Percentiles rank a stretch among this genome's conserved stretches.
Conservation (phyloP, 305 asterid species). For the Solanum hybrid region DNA sequence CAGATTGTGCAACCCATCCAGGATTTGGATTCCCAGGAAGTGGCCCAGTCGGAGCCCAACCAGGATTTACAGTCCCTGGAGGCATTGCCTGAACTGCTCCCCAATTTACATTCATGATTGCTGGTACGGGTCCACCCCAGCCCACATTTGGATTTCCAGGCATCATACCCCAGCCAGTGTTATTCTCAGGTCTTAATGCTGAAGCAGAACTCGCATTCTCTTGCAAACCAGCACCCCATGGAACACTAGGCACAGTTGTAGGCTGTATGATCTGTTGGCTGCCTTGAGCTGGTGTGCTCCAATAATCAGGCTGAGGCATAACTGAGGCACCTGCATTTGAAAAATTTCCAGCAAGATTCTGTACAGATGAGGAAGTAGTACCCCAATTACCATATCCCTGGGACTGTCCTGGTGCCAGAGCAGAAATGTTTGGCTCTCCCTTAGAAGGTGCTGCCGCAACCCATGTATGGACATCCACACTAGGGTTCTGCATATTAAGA, state of each 20-base stretch:
- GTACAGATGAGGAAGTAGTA: conserved; percentile 29
- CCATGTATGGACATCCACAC: conserved; percentile 33
- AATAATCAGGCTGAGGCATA: conserved; percentile 51
- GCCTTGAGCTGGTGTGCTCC: conserved; percentile 47
- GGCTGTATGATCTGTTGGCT: conserved; percentile 52
- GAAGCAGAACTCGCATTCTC: conserved; percentile 28
- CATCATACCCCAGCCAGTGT: conserved; percentile 50
- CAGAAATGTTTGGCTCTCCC: conserved; percentile 18
- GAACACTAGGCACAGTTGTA: conserved; percentile 33
- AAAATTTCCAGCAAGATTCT: conserved; percentile 44
- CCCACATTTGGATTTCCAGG: conserved; percentile 33
- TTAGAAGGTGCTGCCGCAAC: conserved; percentile 21
- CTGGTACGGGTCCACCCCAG: conserved; percentile 25
- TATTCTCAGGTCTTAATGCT: conserved; percentile 40
- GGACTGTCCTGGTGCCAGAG: conserved; percentile 36
- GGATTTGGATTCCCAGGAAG: conserved; percentile 27
- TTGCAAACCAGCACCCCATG: conserved; percentile 46
- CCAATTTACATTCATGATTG: conserved; percentile 21
- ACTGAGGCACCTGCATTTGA: conserved; percentile 30
- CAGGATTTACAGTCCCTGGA: conserved; percentile 36
- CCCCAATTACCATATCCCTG: conserved; percentile 53
- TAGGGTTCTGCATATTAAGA: conserved; percentile 39
- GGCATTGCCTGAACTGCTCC: conserved; percentile 24
- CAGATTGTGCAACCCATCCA: conserved; percentile 49
- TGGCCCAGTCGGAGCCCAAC: conserved; percentile 55